phyloP scores from a whole-genome alignment of 139 green algal species.

The Chlorella ohadii region DNA sequence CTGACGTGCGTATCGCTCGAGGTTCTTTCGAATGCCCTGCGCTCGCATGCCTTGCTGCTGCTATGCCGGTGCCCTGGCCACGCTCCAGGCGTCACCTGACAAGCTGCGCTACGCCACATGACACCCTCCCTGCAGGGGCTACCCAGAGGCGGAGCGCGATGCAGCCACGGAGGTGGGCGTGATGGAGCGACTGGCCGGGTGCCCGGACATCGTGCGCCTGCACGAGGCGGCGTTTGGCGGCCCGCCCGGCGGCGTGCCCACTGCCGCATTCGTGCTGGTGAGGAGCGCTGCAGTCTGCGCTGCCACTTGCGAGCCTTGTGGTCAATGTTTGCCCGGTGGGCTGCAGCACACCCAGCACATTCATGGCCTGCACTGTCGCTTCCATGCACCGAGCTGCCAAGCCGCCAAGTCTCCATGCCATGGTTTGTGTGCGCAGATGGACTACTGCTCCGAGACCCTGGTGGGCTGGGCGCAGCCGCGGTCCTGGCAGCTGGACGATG shows the following conservation, averaged over 20 bases:
- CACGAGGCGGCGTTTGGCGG: slow-evolving; percentile 68
- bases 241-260: slow-evolving; percentile 46
- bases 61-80: background rate
- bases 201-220: slow-evolving; percentile 72
- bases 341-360: no score
- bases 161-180: slow-evolving; percentile 53
- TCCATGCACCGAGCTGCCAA: no score
- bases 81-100: no score
- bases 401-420: no score
- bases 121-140: slow-evolving; percentile 34
- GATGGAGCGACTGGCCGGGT: slow-evolving; percentile 42
- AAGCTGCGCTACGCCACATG: no score
- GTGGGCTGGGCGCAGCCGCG: slow-evolving; percentile 58
- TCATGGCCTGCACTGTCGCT: no score
- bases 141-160: slow-evolving; percentile 58
- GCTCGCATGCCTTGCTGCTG: background rate
- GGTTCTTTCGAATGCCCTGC: no score
- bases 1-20: slow-evolving; percentile 27
- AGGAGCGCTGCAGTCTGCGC: no score
- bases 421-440: slow-evolving; percentile 44
- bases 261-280: slow-evolving; percentile 77
- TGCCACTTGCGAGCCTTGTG: no score
- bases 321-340: no score
- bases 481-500: slow-evolving; percentile 55
- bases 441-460: slow-evolving; percentile 78